phyloP scores from a whole-genome alignment of 2,329 filamentous ascomycete genomes.

The Tetracladium maxilliforme region DNA sequence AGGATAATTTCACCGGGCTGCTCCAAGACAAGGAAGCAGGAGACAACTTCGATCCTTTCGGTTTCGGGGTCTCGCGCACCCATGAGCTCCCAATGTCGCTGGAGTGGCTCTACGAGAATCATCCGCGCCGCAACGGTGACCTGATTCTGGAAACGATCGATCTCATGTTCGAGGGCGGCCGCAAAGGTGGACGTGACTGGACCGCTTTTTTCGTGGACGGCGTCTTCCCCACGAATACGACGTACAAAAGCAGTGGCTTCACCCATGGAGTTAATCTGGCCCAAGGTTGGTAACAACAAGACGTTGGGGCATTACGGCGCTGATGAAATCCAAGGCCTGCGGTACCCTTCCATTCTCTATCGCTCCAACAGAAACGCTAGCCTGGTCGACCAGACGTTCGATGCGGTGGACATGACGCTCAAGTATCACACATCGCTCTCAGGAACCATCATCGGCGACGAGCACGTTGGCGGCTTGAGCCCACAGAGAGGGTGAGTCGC shows the following conservation, averaged over 20 bases:
- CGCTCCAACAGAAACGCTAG: conserved; percentile 20
- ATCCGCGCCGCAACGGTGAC: conserved; percentile 9
- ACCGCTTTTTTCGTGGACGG: conserved; percentile 7
- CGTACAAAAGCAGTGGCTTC: too few relatives aligned
- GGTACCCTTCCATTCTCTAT: conserved; percentile 23
- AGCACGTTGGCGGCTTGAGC: conserved; percentile 20
- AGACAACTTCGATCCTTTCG: conserved; percentile 22
- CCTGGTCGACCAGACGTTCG: conserved; percentile 18
- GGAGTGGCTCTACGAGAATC: conserved; percentile 18
- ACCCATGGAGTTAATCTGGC: conserved; percentile 8
- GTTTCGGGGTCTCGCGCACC: conserved; percentile 17
- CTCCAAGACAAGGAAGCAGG: conserved; percentile 22
- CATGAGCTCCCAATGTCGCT: conserved; percentile 23
- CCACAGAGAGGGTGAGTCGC: conserved; percentile 16
- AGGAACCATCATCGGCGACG: conserved; percentile 25
- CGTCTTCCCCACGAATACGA: conserved; percentile 5
- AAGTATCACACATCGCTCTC: conserved; percentile 23
- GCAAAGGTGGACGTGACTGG: conserved; percentile 7
- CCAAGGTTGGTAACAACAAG: conserved; percentile 3
- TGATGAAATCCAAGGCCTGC: conserved; percentile 18
- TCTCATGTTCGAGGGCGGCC: conserved; percentile 6
- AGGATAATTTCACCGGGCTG: conserved; percentile 33
- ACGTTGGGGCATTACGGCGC: too few relatives aligned
- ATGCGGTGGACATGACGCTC: conserved; percentile 20
- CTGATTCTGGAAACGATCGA: conserved; percentile 15